Conservation (phyloP, 768 basidiomycete genomes). For the Suillus alpinus region DNA sequence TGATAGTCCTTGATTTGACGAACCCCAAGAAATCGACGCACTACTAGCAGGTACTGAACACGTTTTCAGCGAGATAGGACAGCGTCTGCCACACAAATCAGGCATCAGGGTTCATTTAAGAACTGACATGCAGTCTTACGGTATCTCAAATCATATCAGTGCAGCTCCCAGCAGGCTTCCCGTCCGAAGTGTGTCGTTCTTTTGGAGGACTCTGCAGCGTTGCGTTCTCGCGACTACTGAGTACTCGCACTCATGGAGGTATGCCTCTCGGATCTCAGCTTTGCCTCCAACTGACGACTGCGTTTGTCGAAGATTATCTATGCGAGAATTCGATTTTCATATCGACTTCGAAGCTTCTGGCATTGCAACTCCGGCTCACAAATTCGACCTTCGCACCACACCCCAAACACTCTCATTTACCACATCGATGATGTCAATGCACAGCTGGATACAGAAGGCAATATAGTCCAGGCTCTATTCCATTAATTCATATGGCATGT, state of each 20-base stretch:
- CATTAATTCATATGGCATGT: not conserved
- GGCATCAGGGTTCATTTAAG: not conserved
- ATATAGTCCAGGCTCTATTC: not conserved
- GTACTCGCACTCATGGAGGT: not conserved
- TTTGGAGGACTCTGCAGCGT: not conserved
- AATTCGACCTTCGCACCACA: not conserved
- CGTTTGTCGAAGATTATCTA: not conserved
- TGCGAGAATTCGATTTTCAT: not conserved
- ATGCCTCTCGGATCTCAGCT: no score
- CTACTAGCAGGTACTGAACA: not conserved
- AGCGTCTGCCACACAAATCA: not conserved
- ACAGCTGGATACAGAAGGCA: not conserved
- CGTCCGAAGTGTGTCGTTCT: not conserved
- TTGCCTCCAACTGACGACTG: not conserved
- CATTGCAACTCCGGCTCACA: not conserved
- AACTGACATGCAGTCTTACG: not conserved
- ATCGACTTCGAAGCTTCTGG: not conserved
- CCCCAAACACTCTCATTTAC: not conserved
- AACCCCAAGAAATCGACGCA: not conserved
- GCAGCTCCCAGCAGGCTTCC: not conserved
- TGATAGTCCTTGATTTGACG: not conserved
- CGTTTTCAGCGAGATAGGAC: not conserved
- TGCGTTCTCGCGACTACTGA: not conserved
- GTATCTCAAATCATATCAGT: not conserved
- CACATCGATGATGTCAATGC: not conserved